A percentile compares a stretch with the other conserved stretches of the same genome.
These are phyloP conservation scores for Trichoderma erinaceum DNA, from an alignment of 495 filamentous ascomycete species.

Conservation along the genomic window DNA sequence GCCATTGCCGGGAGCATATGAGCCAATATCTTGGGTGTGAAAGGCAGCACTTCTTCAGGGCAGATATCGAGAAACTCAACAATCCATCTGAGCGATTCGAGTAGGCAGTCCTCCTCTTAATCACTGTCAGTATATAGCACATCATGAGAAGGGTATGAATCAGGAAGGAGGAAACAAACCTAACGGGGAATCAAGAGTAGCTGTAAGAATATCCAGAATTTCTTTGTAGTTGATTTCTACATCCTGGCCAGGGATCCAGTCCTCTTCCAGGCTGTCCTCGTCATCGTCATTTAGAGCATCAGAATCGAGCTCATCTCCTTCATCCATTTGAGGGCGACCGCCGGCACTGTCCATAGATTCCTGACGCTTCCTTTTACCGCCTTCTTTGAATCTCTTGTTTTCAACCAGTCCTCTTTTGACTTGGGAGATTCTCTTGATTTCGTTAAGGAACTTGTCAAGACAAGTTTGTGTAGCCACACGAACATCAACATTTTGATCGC, in stretches of 20 bases:
- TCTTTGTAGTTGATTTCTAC: constrained; percentile 89
- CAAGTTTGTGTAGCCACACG: constrained; percentile 84
- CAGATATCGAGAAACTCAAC: constrained; percentile 95
- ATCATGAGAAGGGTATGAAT: constrained; percentile 10
- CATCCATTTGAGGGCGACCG: constrained; percentile 34
- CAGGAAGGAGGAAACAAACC: constrained; percentile 42
- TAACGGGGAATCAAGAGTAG: constrained; percentile 76
- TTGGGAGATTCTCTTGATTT: constrained; percentile 90
- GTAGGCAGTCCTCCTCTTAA: constrained; percentile 78
- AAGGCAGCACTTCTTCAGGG: constrained; percentile 93
- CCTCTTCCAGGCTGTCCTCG: constrained; percentile 63
- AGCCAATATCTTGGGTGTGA: constrained; percentile 84
- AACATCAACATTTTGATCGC: constrained; percentile 86
- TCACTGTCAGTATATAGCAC: constrained; percentile 21
- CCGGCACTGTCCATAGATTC: constrained; percentile 59
- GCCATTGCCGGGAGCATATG: constrained; percentile 94
- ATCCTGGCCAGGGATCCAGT: constrained; percentile 97
- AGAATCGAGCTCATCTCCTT: constrained; percentile 52
- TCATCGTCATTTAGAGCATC: constrained; percentile 57
- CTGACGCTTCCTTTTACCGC: constrained; percentile 60
- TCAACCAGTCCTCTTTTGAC: constrained; percentile 90
- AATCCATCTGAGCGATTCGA: constrained; percentile 91
- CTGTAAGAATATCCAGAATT: constrained; percentile 86
- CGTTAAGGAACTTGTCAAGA: constrained; percentile 84
- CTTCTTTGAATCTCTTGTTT: constrained; percentile 64